A percentile compares a stretch with the other conserved stretches of the same genome.
Conservation (phyloP, 1,139 yeast genomes). For the Yamadazyma triangularis region DNA sequence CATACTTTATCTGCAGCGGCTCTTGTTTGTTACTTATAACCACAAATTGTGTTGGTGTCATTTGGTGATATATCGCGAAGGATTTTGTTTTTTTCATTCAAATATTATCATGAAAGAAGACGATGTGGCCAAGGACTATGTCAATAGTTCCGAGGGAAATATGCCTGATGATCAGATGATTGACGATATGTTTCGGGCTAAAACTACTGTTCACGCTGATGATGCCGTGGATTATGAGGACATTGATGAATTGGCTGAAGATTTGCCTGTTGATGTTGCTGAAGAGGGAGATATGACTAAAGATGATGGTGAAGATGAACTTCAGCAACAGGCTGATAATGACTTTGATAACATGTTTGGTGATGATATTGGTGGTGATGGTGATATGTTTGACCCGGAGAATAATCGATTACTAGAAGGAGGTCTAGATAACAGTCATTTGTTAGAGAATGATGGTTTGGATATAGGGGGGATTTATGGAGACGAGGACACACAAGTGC, state of each 20-base stretch:
- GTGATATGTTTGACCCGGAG: slow-evolving; percentile 7
- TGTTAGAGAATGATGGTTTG: slow-evolving; percentile 40
- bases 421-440: slow-evolving; percentile 34
- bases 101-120: background rate
- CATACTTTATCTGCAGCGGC: too few relatives aligned
- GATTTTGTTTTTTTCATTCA: background rate
- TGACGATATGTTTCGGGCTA: slow-evolving; percentile 36
- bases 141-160: slow-evolving; percentile 12
- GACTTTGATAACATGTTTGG: slow-evolving; percentile 52
- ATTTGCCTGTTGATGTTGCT: slow-evolving; percentile 59
- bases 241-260: slow-evolving; percentile 90
- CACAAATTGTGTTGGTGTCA: too few relatives aligned
- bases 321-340: slow-evolving; percentile 35
- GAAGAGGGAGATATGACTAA: background rate
- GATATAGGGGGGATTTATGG: slow-evolving; percentile 36
- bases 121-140: slow-evolving; percentile 2
- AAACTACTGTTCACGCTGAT: slow-evolving; percentile 65
- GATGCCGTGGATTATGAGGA: slow-evolving; percentile 96
- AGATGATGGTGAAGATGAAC: slow-evolving; percentile 26
- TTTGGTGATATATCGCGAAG: too few relatives aligned
- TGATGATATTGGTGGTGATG: slow-evolving; percentile 18
- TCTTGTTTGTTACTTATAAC: too few relatives aligned
- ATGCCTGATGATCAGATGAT: slow-evolving; percentile 33
- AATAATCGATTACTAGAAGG: slow-evolving; percentile 31
- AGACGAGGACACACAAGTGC: slow-evolving; percentile 9